These are phyloP conservation scores for Eucalyptus camaldulensis DNA, from an alignment of 345 rosid species.

Conservation along the genomic window DNA sequence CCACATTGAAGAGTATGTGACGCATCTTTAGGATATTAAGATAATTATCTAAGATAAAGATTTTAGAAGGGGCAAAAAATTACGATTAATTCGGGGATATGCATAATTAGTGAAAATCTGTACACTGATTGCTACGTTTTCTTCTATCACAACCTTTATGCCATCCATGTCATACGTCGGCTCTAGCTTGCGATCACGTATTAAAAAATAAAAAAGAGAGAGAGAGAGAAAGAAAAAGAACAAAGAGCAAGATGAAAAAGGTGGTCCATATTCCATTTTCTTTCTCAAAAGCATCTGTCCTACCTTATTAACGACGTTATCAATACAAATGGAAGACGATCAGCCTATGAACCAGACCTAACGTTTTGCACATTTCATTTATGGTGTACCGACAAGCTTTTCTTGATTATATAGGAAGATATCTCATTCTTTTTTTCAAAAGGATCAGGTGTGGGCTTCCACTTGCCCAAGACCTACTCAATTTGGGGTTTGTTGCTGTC, in stretches of 20 bases:
- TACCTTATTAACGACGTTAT: neutral
- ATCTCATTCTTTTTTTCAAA: neutral
- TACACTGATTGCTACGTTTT: neutral
- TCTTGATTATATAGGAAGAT: neutral
- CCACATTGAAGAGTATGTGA: neutral
- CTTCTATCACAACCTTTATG: neutral
- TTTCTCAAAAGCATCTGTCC: neutral
- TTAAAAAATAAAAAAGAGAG: neutral
- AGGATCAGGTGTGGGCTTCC: neutral
- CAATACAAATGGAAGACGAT: neutral
- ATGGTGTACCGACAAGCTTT: neutral
- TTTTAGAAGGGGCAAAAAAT: neutral
- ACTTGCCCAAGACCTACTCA: neutral
- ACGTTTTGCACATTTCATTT: neutral
- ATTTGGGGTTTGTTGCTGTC: neutral
- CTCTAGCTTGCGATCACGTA: neutral
- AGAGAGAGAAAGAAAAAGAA: neutral
- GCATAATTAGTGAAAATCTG: neutral
- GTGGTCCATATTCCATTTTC: neutral
- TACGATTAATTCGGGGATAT: neutral
- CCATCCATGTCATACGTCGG: neutral
- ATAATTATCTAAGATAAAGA: neutral
- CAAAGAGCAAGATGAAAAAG: neutral
- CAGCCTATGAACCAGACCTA: neutral
- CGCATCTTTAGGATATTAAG: neutral